Base-by-base conservation (phyloP, 148 eudicot species). In the Spergularia marina region DNA sequence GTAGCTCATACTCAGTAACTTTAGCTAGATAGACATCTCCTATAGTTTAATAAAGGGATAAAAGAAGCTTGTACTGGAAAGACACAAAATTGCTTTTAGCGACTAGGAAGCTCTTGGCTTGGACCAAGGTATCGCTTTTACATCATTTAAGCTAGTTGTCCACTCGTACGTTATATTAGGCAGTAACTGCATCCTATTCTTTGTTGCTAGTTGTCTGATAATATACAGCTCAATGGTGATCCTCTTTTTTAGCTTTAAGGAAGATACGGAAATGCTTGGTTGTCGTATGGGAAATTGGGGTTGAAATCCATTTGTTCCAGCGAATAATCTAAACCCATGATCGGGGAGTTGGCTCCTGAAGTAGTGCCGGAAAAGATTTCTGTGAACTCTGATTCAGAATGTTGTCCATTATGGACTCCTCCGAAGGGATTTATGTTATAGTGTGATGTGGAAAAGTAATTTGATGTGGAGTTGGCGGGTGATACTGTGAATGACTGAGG, bases 271-370 rank as follows among this genome's bases (percentile, higher is more conserved):
- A 87, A 84, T 68, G 86, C 77, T 17, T 78, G 84, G 77, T 59
- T 72, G 44, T 85, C 83, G 78, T 81, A 94, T 62, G 85, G 87
- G 78, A 86, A 87, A 77, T 71, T 65, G n/a, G 82, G 79, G 80
- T 85, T 86, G 49, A 86, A 81, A 11, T 82, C 84, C 47, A 73
- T 76, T 2, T 74, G 86, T 30, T 90, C 88, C 58, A 83, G 65
- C 7, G 88, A 20, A 76, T 83, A 90, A 79, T 91, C 91, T 78
- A 87, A 77, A 56, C 84, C 88, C 40, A 82, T 75, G 11, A 86
- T 82, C 10, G 94, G 96, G 72, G 97, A 95, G 72, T 89, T 89
- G 72, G 89, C 81, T 44, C 89, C 85, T 10, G 98, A 91, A 70
- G 93, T 84, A 72, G 83, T 82, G 52, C 88, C 81, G 57, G 96